Percentiles rank a stretch among this genome's conserved stretches.
Conservation (phyloP, 495 filamentous ascomycete species). For the Trypethelium eluteriae region DNA sequence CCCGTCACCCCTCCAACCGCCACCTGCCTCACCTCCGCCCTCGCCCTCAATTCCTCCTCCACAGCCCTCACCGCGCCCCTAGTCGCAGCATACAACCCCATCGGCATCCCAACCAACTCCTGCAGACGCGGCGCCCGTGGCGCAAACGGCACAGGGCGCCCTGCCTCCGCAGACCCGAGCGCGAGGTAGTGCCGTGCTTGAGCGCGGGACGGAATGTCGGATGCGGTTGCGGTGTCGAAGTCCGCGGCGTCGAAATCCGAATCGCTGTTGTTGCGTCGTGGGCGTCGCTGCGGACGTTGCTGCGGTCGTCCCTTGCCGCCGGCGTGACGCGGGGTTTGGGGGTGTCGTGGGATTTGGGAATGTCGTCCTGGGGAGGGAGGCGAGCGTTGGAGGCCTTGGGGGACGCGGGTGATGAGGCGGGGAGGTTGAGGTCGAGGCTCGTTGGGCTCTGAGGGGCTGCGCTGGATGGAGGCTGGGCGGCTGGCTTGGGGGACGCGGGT, state of each 20-base stretch:
- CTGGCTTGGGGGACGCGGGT: background rate
- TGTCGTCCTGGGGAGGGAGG: too few species aligned
- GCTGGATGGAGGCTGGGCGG: background rate
- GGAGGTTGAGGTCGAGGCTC: background rate
- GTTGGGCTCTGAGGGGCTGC: background rate
- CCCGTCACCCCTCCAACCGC: background rate
- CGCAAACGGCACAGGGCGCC: background rate
- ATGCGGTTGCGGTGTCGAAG: background rate
- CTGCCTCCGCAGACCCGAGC: background rate
- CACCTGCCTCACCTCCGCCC: background rate
- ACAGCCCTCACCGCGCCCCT: background rate
- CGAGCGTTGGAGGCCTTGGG: background rate
- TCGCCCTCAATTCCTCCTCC: background rate
- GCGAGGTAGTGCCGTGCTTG: background rate
- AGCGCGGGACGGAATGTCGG: background rate
- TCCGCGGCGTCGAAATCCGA: background rate
- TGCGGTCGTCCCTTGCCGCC: background rate
- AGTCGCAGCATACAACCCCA: background rate
- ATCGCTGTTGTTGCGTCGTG: background rate
- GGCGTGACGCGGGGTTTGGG: background rate
- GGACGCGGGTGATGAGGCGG: background rate
- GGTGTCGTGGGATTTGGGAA: too few species aligned
- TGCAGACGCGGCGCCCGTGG: background rate
- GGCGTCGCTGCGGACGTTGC: background rate
- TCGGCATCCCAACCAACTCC: background rate